Base-by-base conservation (phyloP, 345 rosid genomes). In the Linum trigynum region DNA sequence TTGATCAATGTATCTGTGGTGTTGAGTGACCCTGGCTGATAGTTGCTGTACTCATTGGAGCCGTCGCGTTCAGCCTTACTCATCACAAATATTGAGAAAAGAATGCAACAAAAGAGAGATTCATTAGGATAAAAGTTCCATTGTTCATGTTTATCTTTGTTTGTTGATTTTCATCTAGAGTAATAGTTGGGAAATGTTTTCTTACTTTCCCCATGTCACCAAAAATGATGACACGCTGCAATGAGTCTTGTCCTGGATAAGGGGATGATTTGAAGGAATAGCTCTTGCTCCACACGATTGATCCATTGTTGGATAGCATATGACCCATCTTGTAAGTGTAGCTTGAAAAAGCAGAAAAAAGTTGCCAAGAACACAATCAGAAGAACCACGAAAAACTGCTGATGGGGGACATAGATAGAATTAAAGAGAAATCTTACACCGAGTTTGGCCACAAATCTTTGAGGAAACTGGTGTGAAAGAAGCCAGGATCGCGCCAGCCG, bases 171-270 rank as follows among this genome's bases (percentile, higher is more conserved):
- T 55, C 58, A 3, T 23, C 35, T 15, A 15, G 58, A 35, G 32
- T 23, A 23, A 23, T 23, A 56, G 4, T 5, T 37, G 8, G 8
- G 61, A 57, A 37, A 10, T 7, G 32, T 23, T 23, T 3, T 7
- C 32, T 17, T 81, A 89, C 96, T 90, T 86, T 89, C 5, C 96
- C 92, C 90, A 92, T 90, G 78, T 88, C 98, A 66, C 97, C 97
- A 41, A 88, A 90, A 65, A 92, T 75, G 50, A 88, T 75, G 64
- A 92, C 84, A 53, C 84, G 85, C 66, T 92, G 98, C 66, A 88
- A 71, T 0, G 97, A 90, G 70, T 90, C 83, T 75, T 92, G 96
- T 69, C 98, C 97, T 39, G 97, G 98, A 79, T 67, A 90, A 61
- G 98, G 97, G 8, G 96, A 82, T 38, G 94, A 80, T 70, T 71